phyloP scores from a whole-genome alignment of 1,139 yeast genomes.

The Kodamaea ohmeri region DNA sequence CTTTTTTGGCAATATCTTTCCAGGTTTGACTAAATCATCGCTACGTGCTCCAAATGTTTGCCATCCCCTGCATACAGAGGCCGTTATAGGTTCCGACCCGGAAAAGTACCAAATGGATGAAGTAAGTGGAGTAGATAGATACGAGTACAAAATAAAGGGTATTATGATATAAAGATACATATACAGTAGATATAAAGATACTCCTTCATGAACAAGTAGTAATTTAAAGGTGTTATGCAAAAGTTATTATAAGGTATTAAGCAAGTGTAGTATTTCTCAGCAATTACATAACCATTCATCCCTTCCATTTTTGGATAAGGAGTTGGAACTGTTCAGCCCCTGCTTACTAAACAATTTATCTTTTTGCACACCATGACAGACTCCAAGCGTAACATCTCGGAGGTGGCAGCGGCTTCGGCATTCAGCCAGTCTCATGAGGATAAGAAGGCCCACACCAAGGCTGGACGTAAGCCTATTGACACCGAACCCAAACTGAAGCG shows the following conservation, averaged over 20 bases:
- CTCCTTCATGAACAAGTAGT: too few relatives aligned
- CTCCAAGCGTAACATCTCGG: constrained; percentile 34
- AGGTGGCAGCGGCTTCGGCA: constrained; percentile 17
- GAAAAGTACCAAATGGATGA: too few relatives aligned
- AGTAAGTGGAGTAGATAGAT: too few relatives aligned
- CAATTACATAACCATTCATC: background rate
- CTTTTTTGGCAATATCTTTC: constrained; percentile 6
- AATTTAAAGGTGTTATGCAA: too few relatives aligned
- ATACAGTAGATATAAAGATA: too few relatives aligned
- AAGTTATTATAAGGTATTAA: too few relatives aligned
- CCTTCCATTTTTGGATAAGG: too few relatives aligned
- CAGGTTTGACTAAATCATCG: background rate
- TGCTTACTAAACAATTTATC: constrained; percentile 2
- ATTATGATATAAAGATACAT: too few relatives aligned
- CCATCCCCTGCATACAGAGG: background rate
- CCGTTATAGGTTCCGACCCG: too few relatives aligned
- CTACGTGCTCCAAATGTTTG: background rate
- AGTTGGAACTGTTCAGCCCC: background rate
- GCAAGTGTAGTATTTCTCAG: too few relatives aligned
- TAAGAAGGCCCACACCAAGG: constrained; percentile 41
- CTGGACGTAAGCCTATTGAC: constrained; percentile 69
- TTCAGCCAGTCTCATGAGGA: constrained; percentile 29
- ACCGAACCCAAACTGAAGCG: constrained; percentile 83
- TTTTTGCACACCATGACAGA: constrained; percentile 28
- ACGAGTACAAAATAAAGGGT: background rate